These are phyloP conservation scores for Nothopassalora personata DNA, from an alignment of 2,329 filamentous ascomycete species.

Conservation along the genomic window DNA sequence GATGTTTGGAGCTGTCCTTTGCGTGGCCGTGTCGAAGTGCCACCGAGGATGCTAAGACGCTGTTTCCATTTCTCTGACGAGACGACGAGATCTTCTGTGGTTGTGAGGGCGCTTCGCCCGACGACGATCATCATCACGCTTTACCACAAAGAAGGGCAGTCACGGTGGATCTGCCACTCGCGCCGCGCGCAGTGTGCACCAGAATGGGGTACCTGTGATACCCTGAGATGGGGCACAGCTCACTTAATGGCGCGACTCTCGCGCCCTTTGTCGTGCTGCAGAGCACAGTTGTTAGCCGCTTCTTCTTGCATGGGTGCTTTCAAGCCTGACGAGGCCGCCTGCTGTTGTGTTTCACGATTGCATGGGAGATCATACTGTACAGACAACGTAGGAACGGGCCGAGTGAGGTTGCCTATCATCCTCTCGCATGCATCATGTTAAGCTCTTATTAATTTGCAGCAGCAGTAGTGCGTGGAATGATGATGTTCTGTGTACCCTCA, in stretches of 20 bases:
- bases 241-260: constrained; percentile 8
- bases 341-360: constrained; percentile 4
- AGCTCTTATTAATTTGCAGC: background rate
- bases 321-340: background rate
- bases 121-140: constrained; percentile 5
- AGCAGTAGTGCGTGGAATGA: constrained; percentile 8
- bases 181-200: too few species aligned
- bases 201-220: constrained; percentile 17
- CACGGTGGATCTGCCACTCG: constrained; percentile 1
- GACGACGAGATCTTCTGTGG: background rate
- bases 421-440: background rate
- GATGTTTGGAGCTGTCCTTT: background rate
- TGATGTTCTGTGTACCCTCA: background rate
- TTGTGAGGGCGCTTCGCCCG: background rate
- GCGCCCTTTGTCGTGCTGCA: constrained; percentile 7
- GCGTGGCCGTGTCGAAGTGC: background rate
- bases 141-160: background rate
- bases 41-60: background rate
- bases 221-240: constrained; percentile 9
- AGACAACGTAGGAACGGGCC: background rate
- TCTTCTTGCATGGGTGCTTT: constrained; percentile 5
- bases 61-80: background rate
- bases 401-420: constrained; percentile 7
- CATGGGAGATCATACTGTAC: background rate
- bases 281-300: background rate